Evolutionary conservation across 805 yeast genomes (phyloP).

Genomic region (Metschnikowia hibisci): DNA sequence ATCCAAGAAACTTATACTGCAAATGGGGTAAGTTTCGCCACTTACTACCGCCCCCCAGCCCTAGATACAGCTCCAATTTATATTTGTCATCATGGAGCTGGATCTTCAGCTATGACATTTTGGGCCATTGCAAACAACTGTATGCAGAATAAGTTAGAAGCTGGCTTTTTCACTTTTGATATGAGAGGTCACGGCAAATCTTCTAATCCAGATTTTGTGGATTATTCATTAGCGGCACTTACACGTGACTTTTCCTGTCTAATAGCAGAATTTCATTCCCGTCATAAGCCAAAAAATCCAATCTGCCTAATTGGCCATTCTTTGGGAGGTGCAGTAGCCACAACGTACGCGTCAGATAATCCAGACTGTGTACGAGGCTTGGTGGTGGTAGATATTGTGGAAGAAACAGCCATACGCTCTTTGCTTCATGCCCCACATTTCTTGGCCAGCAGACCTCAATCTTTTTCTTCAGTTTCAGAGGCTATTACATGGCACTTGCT

Average conservation of each 20-base stretch:
- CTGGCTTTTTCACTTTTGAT: conserved; percentile 60
- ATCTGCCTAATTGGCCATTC: conserved; percentile 82
- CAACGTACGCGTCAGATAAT: conserved; percentile 42
- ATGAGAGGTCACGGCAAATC: conserved; percentile 78
- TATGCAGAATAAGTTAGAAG: conserved; percentile 41
- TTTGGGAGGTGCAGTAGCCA: conserved; percentile 82
- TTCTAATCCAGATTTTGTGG: conserved; percentile 14
- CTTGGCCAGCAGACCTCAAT: conserved; percentile 58
- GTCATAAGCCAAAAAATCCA: conserved; percentile 12
- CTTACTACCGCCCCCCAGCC: conserved; percentile 55
- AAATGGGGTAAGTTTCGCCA: conserved; percentile 26
- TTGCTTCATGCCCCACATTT: conserved; percentile 64
- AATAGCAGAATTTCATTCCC: conserved; percentile 32
- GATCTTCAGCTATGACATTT: conserved; percentile 80
- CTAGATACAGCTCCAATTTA: conserved; percentile 48
- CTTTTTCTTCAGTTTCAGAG: conserved; percentile 47
- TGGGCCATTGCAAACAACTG: conserved; percentile 45
- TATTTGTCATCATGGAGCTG: conserved; percentile 92
- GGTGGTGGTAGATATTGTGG: conserved; percentile 85
- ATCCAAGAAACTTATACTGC: conserved; percentile 18
- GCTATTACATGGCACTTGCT: conserved; percentile 85
- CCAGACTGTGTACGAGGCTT: conserved; percentile 54
- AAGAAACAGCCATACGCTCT: conserved; percentile 80
- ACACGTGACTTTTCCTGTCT: conserved; percentile 56
- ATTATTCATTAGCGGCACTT: conserved; percentile 47